Percentiles rank a stretch among this genome's conserved stretches.
These are phyloP conservation scores for Curvularia eragrostidis DNA, from an alignment of 2,329 filamentous ascomycete species.

Conservation along the genomic window DNA sequence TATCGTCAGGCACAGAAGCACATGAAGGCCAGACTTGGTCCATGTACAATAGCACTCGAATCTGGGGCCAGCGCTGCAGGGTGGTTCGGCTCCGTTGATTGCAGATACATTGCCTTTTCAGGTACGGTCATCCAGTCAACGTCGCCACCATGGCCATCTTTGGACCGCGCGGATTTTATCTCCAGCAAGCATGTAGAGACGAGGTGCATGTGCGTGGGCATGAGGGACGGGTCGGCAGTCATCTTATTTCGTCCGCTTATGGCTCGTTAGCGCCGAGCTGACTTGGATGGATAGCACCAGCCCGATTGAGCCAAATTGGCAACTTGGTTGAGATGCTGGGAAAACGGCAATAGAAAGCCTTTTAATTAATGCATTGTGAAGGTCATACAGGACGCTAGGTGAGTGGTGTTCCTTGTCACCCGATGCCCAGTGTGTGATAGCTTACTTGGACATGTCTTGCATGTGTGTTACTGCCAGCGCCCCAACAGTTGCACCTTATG, in stretches of 20 bases:
- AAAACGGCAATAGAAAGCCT: conserved; percentile 20
- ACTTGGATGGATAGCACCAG: conserved; percentile 10
- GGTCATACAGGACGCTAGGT: conserved; percentile 17
- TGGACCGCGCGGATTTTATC: conserved; percentile 14
- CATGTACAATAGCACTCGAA: conserved; percentile 7
- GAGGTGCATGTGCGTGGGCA: background rate
- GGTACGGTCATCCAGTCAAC: conserved; percentile 9
- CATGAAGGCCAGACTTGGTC: conserved; percentile 4
- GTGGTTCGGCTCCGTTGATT: conserved; percentile 10
- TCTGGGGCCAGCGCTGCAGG: conserved; percentile 10
- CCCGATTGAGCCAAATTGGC: background rate
- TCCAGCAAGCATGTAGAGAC: conserved; percentile 8
- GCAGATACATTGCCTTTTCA: conserved; percentile 8
- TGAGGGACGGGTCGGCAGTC: background rate
- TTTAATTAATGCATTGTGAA: conserved; percentile 9
- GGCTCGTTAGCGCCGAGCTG: conserved; percentile 3
- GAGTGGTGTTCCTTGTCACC: conserved; percentile 21
- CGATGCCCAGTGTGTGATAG: conserved; percentile 18
- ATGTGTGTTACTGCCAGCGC: conserved; percentile 32
- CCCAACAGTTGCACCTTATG: conserved; percentile 43
- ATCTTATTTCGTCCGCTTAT: conserved; percentile 1
- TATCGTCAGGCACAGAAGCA: conserved; percentile 5
- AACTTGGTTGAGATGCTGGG: conserved; percentile 11
- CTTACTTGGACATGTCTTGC: conserved; percentile 25
- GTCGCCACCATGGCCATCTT: conserved; percentile 15